phyloP scores from a whole-genome alignment of 805 yeast genomes.

The Candida mattraensis region DNA sequence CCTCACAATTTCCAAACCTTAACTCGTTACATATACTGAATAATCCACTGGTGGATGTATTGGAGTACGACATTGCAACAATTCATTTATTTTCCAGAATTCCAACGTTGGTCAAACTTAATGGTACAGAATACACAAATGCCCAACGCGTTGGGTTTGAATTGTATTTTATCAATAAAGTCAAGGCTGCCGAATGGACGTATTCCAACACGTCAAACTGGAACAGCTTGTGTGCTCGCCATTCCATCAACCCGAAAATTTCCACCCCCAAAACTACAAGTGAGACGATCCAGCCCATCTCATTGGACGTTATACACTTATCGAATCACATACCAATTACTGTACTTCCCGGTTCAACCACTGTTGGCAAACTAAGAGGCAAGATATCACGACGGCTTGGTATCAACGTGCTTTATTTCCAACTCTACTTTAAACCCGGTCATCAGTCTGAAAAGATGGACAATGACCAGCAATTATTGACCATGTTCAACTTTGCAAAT shows the following conservation, averaged over 20 bases:
- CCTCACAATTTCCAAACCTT: constrained; percentile 41
- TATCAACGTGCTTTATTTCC: constrained; percentile 24
- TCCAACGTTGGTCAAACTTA: constrained; percentile 40
- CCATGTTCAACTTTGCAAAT: constrained; percentile 7
- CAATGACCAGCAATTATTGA: constrained; percentile 23
- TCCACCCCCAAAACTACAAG: too few relatives aligned
- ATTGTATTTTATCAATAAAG: constrained; percentile 58
- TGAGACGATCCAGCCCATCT: background rate
- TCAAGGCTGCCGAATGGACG: constrained; percentile 33
- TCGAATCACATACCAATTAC: too few relatives aligned
- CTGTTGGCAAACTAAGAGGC: constrained; percentile 38
- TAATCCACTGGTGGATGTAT: constrained; percentile 48
- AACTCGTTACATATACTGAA: constrained; percentile 46
- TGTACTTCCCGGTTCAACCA: constrained; percentile 33
- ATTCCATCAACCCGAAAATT: too few relatives aligned
- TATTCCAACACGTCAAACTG: too few relatives aligned
- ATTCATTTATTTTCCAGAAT: constrained; percentile 25
- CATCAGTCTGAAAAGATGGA: constrained; percentile 12
- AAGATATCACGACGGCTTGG: constrained; percentile 28
- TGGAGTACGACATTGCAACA: constrained; percentile 19
- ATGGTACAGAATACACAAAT: constrained; percentile 53
- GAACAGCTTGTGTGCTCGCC: too few relatives aligned
- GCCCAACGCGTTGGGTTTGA: constrained; percentile 65
- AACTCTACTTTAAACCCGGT: constrained; percentile 22
- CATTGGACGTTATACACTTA: constrained; percentile 2